Evolutionary conservation across 2,329 filamentous ascomycete species (phyloP), one percentile per base, ranked within the genome.

Genomic region (Rhynchosporium secalis): DNA sequence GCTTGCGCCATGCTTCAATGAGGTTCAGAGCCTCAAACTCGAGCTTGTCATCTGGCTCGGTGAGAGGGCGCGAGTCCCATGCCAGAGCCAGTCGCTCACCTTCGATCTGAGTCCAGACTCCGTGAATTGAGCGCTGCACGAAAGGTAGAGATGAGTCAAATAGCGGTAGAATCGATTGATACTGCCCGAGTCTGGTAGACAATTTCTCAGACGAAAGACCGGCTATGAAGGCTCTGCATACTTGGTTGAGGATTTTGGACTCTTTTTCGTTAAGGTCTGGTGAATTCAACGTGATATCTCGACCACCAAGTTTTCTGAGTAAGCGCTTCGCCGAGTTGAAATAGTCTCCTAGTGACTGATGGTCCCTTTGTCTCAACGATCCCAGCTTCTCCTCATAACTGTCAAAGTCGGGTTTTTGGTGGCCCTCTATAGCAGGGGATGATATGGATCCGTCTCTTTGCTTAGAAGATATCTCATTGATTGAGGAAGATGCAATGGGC

Each of bases 81-180:
- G 76, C 69, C 70, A 81, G 77, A 1, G 81, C 75, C 28, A 86
- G 71, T 26, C 76, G 75, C 68, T 87, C 85, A 7, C 85, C 85
- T 68, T 88, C 85, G 1, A 79, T 73, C 65, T 86, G 82, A 13
- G 75, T 79, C 63, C 76, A 79, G 2, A 85, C 78, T 0, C 83
- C 82, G n/a, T 77, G 73, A 0, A 88, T 78, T 3, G 83, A 83
- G 45, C 82, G 79, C 28, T 66, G 68, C 3, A 69, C 38, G 28
- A 56, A 57, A 26, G 65, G 64, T 4, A 65, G 6, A 13, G 64
- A 61, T 7, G 56, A n/a, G 56, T 72, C 72, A 36, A 78, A 77
- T 15, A 73, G 60, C 15, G 71, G 67, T 5, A 74, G 71, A 6
- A 86, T 76, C 2, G 84, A 84, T n/a, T 75, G 76, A 58, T 79